phyloP scores from a whole-genome alignment of 805 yeast genomes.

The Candida arabinofermentans region DNA sequence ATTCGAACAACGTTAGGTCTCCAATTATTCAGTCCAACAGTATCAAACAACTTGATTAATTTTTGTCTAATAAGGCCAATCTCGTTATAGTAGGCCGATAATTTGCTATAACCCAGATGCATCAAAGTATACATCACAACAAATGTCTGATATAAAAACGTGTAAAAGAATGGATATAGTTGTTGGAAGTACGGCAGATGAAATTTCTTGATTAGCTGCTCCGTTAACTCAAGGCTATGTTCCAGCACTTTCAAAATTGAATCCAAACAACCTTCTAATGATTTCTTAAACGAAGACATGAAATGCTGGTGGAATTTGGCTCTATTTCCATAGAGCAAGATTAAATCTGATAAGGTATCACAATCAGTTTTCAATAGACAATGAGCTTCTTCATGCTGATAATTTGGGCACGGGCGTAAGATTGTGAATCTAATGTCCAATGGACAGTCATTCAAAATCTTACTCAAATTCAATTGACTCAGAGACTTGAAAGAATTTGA shows the following conservation, averaged over 20 bases:
- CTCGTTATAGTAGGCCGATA: constrained; percentile 23
- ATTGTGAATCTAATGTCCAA: constrained; percentile 29
- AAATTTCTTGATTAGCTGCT: constrained; percentile 31
- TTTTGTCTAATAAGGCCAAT: constrained; percentile 22
- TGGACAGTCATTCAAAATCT: constrained; percentile 26
- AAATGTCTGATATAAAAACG: constrained; percentile 48
- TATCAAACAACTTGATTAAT: constrained; percentile 29
- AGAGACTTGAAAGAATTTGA: constrained; percentile 15
- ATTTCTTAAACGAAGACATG: constrained; percentile 33
- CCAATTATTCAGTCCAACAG: constrained; percentile 25
- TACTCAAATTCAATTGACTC: constrained; percentile 16
- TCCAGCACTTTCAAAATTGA: constrained; percentile 37
- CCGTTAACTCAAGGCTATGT: constrained; percentile 32
- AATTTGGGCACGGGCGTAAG: constrained; percentile 24
- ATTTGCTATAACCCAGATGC: constrained; percentile 37
- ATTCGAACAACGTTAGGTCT: constrained; percentile 29
- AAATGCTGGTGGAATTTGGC: constrained; percentile 52
- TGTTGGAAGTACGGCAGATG: constrained; percentile 30
- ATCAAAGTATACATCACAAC: constrained; percentile 47
- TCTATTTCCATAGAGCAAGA: constrained; percentile 44
- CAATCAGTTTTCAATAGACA: constrained; percentile 29
- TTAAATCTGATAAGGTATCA: constrained; percentile 42
- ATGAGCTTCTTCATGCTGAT: constrained; percentile 18
- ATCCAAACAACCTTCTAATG: constrained; percentile 35
- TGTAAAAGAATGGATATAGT: constrained; percentile 43